Evolutionary conservation across 441 rosid species (phyloP).

Genomic region (Gossypium davidsonii): DNA sequence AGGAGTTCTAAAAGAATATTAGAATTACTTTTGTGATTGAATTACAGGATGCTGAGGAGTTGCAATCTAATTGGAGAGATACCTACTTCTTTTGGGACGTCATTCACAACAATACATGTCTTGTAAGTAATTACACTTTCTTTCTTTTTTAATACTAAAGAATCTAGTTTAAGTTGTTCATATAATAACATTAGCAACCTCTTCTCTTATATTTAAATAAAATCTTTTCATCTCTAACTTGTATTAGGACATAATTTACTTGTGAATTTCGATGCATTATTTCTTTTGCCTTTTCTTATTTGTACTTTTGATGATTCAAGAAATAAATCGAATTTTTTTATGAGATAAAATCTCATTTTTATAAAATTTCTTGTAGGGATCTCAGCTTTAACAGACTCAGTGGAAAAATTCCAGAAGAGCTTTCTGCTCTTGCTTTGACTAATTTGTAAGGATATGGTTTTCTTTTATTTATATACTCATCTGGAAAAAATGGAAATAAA

Average conservation of each 20-base stretch:
- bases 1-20: neutral
- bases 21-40: neutral
- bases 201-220: no score
- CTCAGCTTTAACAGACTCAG: constrained; percentile 56
- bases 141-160: neutral
- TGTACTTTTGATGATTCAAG: no score
- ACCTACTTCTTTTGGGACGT: constrained; percentile 32
- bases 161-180: no score
- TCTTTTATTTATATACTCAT: neutral
- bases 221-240: neutral
- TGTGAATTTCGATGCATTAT: no score
- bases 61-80: constrained; percentile 42
- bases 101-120: neutral
- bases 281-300: no score
- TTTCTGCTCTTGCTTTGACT: constrained; percentile 6
- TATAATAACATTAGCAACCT: no score
- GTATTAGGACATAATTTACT: neutral
- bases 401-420: constrained; percentile 37
- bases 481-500: no score
- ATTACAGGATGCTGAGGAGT: constrained; percentile 46
- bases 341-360: no score
- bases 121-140: neutral
- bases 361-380: constrained; percentile 31
- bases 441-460: constrained; percentile 25
- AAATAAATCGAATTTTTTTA: no score